These are phyloP conservation scores for Rubus parviflorus DNA, from an alignment of 306 rosid genomes.

Conservation along the genomic window DNA sequence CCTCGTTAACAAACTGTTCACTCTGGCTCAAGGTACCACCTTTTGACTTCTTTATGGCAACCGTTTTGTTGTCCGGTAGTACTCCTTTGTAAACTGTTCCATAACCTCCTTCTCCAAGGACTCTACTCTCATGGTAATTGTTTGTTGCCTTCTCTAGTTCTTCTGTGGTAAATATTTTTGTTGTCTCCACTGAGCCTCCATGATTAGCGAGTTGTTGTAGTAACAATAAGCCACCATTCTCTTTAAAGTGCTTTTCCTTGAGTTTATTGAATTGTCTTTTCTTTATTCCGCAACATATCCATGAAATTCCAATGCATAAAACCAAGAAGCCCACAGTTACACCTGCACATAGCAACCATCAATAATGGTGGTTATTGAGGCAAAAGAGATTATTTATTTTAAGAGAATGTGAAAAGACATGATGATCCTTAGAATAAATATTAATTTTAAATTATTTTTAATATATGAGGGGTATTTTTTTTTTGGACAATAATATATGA, in stretches of 20 bases:
- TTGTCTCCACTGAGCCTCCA: background rate
- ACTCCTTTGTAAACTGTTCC: slow-evolving; percentile 15
- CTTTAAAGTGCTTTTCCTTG: background rate
- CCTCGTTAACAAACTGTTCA: slow-evolving; percentile 14
- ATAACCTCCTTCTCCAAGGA: slow-evolving; percentile 18
- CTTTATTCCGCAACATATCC: background rate
- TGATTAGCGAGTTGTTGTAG: background rate
- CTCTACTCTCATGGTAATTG: background rate
- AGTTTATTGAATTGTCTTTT: background rate
- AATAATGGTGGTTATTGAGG: too few species aligned
- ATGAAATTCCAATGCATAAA: background rate
- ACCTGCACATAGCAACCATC: background rate
- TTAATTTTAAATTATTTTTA: too few species aligned
- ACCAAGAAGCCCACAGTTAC: background rate
- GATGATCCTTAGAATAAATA: too few species aligned
- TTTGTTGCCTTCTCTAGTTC: slow-evolving; percentile 10
- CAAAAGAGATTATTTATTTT: too few species aligned
- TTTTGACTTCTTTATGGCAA: slow-evolving; percentile 15
- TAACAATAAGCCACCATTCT: background rate
- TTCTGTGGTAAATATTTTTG: background rate
- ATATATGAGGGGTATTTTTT: too few species aligned
- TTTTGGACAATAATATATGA: too few species aligned
- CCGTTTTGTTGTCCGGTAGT: background rate
- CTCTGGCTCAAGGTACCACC: background rate
- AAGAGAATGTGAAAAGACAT: too few species aligned